These are phyloP conservation scores for Macadamia integrifolia DNA, from an alignment of 164 flowering plant genomes.

Conservation along the genomic window DNA sequence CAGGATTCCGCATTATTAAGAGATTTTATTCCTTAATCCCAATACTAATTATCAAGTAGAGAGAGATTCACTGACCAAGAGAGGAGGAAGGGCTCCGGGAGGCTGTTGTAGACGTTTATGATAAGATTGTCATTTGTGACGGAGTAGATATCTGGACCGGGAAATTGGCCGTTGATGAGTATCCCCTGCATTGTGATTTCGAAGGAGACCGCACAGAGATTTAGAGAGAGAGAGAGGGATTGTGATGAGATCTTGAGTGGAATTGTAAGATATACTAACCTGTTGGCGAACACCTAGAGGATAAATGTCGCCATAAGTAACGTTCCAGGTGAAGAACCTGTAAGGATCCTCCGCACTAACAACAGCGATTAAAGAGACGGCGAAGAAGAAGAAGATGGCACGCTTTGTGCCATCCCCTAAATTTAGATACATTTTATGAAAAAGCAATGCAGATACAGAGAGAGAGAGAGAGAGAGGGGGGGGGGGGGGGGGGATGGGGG, in stretches of 20 bases:
- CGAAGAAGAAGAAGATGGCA: not conserved
- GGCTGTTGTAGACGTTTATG: constrained; percentile 59
- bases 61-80: constrained; percentile 47
- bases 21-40: too few relatives aligned
- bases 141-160: constrained; percentile 69
- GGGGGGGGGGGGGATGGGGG: too few relatives aligned
- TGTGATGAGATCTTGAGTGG: not conserved
- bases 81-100: constrained; percentile 74
- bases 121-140: constrained; percentile 77
- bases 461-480: not conserved
- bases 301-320: constrained; percentile 52
- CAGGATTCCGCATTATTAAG: too few relatives aligned
- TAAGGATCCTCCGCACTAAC: constrained; percentile 50
- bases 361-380: not conserved
- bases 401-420: not conserved
- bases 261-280: constrained; percentile 23
- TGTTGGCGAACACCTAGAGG: constrained; percentile 64
- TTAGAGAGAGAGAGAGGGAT: not conserved
- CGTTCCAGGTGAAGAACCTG: constrained; percentile 48
- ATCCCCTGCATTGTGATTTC: constrained; percentile 43
- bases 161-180: constrained; percentile 76
- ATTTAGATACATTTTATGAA: not conserved
- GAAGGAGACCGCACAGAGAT: not conserved
- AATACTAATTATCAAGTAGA: not conserved
- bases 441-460: not conserved